phyloP scores from a whole-genome alignment of 805 yeast genomes.

The Ogataea nonfermentans region DNA sequence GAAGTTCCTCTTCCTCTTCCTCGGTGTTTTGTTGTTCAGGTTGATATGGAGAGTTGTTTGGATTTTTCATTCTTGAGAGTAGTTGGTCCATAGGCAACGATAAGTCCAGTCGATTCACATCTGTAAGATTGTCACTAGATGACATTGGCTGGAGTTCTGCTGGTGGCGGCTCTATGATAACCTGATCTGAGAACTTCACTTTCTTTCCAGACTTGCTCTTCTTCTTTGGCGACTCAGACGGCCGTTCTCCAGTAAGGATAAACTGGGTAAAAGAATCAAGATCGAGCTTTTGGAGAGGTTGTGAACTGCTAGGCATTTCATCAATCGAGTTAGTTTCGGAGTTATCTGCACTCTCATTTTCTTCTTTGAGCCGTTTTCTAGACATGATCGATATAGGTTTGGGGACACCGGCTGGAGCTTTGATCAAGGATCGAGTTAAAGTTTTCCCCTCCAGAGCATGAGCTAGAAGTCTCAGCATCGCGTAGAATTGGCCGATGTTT shows the following conservation, averaged over 20 bases:
- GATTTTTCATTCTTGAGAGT: conserved; percentile 42
- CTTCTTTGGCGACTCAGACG: conserved; percentile 40
- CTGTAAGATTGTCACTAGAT: conserved; percentile 13
- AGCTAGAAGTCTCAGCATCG: conserved; percentile 73
- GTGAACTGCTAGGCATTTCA: conserved; percentile 6
- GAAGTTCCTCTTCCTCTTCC: conserved; percentile 67
- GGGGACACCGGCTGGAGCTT: conserved; percentile 63
- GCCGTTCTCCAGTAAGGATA: conserved; percentile 76
- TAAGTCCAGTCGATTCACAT: conserved; percentile 43
- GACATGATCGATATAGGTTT: conserved; percentile 76
- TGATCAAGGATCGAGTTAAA: conserved; percentile 55
- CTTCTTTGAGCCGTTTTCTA: conserved; percentile 50
- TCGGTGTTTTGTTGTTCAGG: conserved; percentile 51
- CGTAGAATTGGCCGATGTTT: conserved; percentile 90
- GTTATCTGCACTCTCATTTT: conserved; percentile 34
- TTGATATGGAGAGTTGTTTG: conserved; percentile 12
- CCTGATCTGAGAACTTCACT: conserved; percentile 72
- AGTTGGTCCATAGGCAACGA: conserved; percentile 79
- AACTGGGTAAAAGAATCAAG: conserved; percentile 84
- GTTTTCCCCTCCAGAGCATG: conserved; percentile 53
- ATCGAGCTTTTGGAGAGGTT: conserved; percentile 50
- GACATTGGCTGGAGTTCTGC: conserved; percentile 7
- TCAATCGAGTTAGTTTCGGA: conserved; percentile 19
- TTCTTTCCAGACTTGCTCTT: conserved; percentile 49
- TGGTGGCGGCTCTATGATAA: conserved; percentile 38